These are phyloP conservation scores for Bathelium albidoporum DNA, from an alignment of 495 filamentous ascomycete genomes.

Conservation along the genomic window DNA sequence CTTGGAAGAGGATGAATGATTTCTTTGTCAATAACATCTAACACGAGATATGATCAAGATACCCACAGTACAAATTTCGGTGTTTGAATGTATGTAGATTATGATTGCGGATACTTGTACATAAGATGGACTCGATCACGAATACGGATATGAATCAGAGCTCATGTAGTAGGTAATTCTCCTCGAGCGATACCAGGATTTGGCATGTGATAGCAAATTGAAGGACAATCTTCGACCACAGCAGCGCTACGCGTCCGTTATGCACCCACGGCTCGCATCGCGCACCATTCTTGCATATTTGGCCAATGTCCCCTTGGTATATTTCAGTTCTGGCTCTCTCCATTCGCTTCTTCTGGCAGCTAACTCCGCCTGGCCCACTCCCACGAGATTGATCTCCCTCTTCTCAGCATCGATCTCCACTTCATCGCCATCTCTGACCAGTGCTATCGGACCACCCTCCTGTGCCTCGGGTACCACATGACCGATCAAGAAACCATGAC, in stretches of 20 bases:
- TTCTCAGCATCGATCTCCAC: conserved; percentile 64
- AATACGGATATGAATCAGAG: background rate
- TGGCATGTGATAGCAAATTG: background rate
- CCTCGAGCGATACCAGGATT: background rate
- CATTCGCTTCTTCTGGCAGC: conserved; percentile 52
- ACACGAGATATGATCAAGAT: background rate
- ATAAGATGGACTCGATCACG: background rate
- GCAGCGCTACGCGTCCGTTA: conserved; percentile 51
- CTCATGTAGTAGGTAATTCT: no score
- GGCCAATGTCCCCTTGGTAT: conserved; percentile 60
- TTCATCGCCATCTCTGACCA: conserved; percentile 58
- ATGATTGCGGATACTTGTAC: no score
- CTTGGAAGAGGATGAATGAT: conserved; percentile 11
- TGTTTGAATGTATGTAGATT: background rate
- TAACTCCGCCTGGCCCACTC: conserved; percentile 52
- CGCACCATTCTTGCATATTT: conserved; percentile 61
- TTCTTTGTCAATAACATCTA: no score
- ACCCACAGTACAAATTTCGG: background rate
- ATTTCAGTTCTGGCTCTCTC: conserved; percentile 55
- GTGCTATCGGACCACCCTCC: conserved; percentile 57
- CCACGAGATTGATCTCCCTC: conserved; percentile 48
- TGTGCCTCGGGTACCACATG: conserved; percentile 64
- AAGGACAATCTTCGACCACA: background rate
- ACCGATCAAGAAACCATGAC: conserved; percentile 70
- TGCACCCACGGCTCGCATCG: conserved; percentile 71